These are phyloP conservation scores for Talaromyces funiculosus DNA, from an alignment of 2,329 filamentous ascomycete genomes.

Conservation along the genomic window DNA sequence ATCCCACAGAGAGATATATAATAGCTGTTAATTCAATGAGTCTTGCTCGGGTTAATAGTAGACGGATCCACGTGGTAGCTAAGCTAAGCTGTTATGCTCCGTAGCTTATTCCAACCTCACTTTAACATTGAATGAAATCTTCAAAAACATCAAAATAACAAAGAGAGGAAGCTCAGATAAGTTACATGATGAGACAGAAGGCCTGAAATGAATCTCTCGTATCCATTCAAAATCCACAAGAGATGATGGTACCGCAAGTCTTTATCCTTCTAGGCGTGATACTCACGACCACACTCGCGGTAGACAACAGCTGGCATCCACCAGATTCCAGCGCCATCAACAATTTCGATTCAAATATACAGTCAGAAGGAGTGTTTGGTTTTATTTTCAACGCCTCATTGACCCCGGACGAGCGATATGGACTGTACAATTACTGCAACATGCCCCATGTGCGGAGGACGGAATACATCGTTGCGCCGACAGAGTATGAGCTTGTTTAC, in stretches of 20 bases:
- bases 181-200: background rate
- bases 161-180: too few relatives aligned
- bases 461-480: conserved; percentile 55
- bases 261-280: background rate
- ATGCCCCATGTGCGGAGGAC: conserved; percentile 72
- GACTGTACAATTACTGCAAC: conserved; percentile 75
- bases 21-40: background rate
- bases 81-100: background rate
- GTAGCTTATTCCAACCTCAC: background rate
- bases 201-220: background rate
- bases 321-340: conserved; percentile 55
- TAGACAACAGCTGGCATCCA: conserved; percentile 53
- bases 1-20: background rate
- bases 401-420: conserved; percentile 53
- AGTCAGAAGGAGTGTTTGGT: conserved; percentile 60
- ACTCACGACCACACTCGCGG: conserved; percentile 7
- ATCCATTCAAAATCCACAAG: background rate
- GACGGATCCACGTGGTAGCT: background rate
- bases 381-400: conserved; percentile 67
- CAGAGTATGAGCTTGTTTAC: conserved; percentile 62
- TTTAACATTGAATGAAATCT: background rate
- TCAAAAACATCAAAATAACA: too few relatives aligned
- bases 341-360: conserved; percentile 53
- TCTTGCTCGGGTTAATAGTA: background rate
- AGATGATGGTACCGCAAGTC: background rate